Evolutionary conservation across 768 basidiomycete genomes (phyloP).

Genomic region (Tephrocybe sp.): DNA sequence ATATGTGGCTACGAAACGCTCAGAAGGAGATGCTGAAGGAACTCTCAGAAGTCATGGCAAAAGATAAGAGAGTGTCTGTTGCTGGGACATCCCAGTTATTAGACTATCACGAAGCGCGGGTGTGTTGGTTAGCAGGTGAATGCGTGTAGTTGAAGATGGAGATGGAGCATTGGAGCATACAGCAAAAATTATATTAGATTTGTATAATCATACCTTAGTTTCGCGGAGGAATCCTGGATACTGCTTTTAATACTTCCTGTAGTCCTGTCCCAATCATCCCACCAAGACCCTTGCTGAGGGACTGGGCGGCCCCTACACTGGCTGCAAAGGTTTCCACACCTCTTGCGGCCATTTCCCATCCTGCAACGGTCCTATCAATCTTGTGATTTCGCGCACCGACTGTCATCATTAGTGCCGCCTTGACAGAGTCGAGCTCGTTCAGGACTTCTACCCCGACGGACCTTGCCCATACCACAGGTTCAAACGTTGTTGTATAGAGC

Average conservation of each 20-base stretch:
- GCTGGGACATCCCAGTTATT: neutral
- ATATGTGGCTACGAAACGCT: constrained; percentile 10
- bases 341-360: constrained; percentile 38
- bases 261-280: constrained; percentile 27
- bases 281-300: constrained; percentile 23
- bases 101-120: constrained; percentile 3
- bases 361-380: constrained; percentile 10
- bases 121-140: constrained; percentile 3
- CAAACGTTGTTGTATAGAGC: constrained; percentile 66
- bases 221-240: constrained; percentile 2
- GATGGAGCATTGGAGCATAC: neutral
- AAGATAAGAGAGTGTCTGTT: constrained; percentile 3
- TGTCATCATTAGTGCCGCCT: constrained; percentile 78
- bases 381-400: constrained; percentile 48
- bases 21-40: constrained; percentile 6
- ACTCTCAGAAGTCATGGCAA: constrained; percentile 1
- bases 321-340: constrained; percentile 43
- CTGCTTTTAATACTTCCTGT: constrained; percentile 23
- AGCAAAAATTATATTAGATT: neutral
- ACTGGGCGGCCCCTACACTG: constrained; percentile 28
- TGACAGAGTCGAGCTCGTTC: constrained; percentile 84
- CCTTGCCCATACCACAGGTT: constrained; percentile 81
- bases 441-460: constrained; percentile 86
- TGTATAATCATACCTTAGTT: neutral
- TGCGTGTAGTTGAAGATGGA: neutral